Conservation (phyloP, 768 basidiomycete species). For the Lentinula lateritia region DNA sequence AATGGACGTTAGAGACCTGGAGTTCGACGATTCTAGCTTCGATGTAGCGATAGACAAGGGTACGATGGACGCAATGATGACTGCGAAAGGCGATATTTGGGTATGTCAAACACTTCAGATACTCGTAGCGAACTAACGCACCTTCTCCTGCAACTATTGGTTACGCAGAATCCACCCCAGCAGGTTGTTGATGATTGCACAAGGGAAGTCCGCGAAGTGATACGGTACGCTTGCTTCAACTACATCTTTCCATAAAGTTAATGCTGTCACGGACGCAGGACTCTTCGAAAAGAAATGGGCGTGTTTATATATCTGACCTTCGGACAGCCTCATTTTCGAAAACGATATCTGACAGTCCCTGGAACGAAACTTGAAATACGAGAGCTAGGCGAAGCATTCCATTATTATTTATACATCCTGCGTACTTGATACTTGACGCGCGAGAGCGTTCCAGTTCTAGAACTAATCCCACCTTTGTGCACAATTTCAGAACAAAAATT, state of each 20-base stretch:
- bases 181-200: constrained; percentile 67
- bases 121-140: not conserved
- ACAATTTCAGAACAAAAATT: constrained; percentile 71
- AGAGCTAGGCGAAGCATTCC: constrained; percentile 74
- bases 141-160: not conserved
- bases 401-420: constrained; percentile 49
- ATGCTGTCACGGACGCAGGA: constrained; percentile 30
- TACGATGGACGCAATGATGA: constrained; percentile 91
- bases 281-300: constrained; percentile 54
- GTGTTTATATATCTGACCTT: constrained; percentile 79
- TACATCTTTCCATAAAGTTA: too few relatives aligned
- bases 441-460: not conserved
- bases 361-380: constrained; percentile 60
- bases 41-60: constrained; percentile 88
- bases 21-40: constrained; percentile 55
- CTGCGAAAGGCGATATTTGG: constrained; percentile 79
- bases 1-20: constrained; percentile 74
- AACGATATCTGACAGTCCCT: constrained; percentile 53
- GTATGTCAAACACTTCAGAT: constrained; percentile 27
- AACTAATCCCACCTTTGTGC: not conserved
- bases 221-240: constrained; percentile 41
- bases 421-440: constrained; percentile 26
- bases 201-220: constrained; percentile 69
- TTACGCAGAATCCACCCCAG: constrained; percentile 64
- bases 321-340: constrained; percentile 85